These are phyloP conservation scores for Talaromyces liani DNA, from an alignment of 495 filamentous ascomycete species.

Conservation along the genomic window DNA sequence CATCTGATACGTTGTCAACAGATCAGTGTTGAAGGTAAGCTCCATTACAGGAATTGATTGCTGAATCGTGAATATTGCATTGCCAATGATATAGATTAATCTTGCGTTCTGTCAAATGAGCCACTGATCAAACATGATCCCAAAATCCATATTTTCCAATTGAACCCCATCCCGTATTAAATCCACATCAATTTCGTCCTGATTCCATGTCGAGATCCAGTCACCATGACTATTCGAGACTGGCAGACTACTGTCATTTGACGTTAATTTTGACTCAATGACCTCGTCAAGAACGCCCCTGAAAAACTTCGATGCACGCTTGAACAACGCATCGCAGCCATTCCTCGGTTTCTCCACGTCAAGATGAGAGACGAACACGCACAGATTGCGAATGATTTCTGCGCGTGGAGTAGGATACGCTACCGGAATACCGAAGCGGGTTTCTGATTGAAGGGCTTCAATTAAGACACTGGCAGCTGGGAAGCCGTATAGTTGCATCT, in stretches of 20 bases:
- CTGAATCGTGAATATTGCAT: too few species aligned
- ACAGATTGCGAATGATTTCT: slow-evolving; percentile 51
- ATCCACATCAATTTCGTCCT: slow-evolving; percentile 14
- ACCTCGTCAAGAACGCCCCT: slow-evolving; percentile 26
- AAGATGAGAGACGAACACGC: slow-evolving; percentile 41
- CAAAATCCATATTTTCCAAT: slow-evolving; percentile 21
- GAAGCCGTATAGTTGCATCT: slow-evolving; percentile 37
- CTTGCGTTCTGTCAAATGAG: slow-evolving; percentile 13
- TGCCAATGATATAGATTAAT: too few species aligned
- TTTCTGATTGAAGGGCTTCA: slow-evolving; percentile 35
- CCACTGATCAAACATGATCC: slow-evolving; percentile 24
- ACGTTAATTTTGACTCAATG: slow-evolving; percentile 19
- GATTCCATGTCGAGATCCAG: background rate
- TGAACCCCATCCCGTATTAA: slow-evolving; percentile 17
- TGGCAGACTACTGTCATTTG: background rate
- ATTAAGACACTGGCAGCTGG: slow-evolving; percentile 36
- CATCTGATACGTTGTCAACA: background rate
- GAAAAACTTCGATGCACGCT: slow-evolving; percentile 21
- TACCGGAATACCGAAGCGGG: slow-evolving; percentile 30
- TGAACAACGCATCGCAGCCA: slow-evolving; percentile 20
- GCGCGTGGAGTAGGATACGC: slow-evolving; percentile 38
- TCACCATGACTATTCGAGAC: background rate
- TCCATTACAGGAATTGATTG: background rate
- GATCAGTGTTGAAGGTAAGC: background rate
- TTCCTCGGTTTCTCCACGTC: slow-evolving; percentile 19